Evolutionary conservation across 192 early-diverging fungal genomes (phyloP), one percentile per base, ranked within the genome.

Genomic region (Coemansia sp.): DNA sequence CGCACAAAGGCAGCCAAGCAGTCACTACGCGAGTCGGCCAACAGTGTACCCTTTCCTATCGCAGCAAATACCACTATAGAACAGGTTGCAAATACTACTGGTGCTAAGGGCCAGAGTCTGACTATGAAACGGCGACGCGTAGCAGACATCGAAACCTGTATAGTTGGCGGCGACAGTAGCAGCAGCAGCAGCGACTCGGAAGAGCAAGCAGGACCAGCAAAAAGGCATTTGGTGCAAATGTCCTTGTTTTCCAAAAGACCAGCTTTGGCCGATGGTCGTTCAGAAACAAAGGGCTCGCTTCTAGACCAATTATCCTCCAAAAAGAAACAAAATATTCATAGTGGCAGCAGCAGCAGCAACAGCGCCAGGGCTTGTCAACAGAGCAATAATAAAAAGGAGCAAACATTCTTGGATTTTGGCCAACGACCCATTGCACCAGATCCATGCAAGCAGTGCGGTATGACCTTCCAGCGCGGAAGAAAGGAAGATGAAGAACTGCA

Each of bases 321-420:
- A 8, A 55, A 35, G 56, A 32, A 43, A 20, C 43, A 36, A 38
- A 11, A 9, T 8, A 12, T 8, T 8, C 33, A 1, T 14, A 38
- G 65, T 38, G n/a, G 28, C 17, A 35, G 11, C 63, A 65, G 28
- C 63, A 37, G 35, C 34, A 20, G 15, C 36, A 34, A 4, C 35
- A n/a, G 35, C 17, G 34, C 35, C 28, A 14, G 17, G 45, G 28
- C 17, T 35, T 5, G 62, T 17, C 17, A 45, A 64, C 11, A 38
- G 36, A 14, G 48, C 68, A 15, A 67, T 28, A 28, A 28, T 28
- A 28, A 51, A n/a, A 78, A 63, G 45, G 74, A 76, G 56, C 85
- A 86, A 61, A 72, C 75, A 36, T 86, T 79, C 33, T 54, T 86
- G 54, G 79, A 80, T 14, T 86, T 86, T 68, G 85, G 85, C 1